Base-by-base conservation (phyloP, 257 asterid species). In the Anisodus acutangulus region DNA sequence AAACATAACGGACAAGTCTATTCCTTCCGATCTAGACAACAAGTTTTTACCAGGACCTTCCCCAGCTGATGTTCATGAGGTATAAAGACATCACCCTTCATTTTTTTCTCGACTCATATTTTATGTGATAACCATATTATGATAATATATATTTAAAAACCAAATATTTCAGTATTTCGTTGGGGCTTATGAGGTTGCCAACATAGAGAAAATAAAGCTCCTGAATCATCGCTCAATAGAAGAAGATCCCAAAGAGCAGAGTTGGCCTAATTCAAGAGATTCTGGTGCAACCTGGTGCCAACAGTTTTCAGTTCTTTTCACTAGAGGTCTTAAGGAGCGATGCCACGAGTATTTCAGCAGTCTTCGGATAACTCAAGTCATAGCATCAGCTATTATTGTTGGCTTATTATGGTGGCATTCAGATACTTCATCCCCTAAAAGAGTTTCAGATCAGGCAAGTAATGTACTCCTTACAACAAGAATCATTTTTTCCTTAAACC, bases 351-450 rank as follows among this genome's bases (percentile, higher is more conserved):
- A 88, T 19, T 88, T 90, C 45, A 87, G 90, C 88, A 78, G 87
- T 43, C 83, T 90, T 55, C 90, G 89, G 5, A 37, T 90, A 31
- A 63, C 74, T 39, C 92, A 90, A 87, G 91, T 88, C 72, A n/a
- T 85, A 55, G 66, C 89, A 59, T 86, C 87, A 0, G 88, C 90
- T 6, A 13, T 88, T 2, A 86, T 88, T 22, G 88, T 80, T 2
- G 92, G 90, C 37, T 60, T 88, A 64, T 83, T 88, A 16, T 88
- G 88, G 92, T 90, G 90, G 91, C 85, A 80, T 16, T 84, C 91
- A 6, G 82, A 85, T 60, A 57, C 86, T 66, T 82, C 91, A 68
- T 85, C 90, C 49, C 26, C 84, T 31, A 54, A 84, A 9, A 82
- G 31, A 31, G 47, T 59, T 55, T 88, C 82, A 84, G 89, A 88